phyloP scores from a whole-genome alignment of 225 moss, liverwort and hornwort species.

The Neckera pumila region DNA sequence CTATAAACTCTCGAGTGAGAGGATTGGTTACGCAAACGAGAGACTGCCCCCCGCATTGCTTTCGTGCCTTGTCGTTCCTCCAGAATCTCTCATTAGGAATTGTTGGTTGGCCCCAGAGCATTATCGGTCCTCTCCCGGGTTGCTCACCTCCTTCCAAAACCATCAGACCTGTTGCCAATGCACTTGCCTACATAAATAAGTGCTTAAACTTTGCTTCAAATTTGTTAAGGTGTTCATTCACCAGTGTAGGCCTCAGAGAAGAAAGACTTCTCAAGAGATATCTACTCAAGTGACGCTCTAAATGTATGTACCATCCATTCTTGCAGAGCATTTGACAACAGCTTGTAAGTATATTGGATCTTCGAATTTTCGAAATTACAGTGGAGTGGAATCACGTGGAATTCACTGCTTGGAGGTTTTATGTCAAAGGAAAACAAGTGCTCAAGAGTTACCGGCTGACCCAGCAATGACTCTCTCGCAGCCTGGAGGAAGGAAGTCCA shows the following conservation, averaged over 20 bases:
- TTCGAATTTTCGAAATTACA: background rate
- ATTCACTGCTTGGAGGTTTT: background rate
- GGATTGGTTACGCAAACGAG: conserved; percentile 46
- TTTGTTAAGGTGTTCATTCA: background rate
- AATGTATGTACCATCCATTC: background rate
- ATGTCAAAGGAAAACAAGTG: background rate
- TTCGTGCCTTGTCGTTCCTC: conserved; percentile 9
- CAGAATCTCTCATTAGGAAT: conserved; percentile 44
- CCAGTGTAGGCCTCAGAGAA: background rate
- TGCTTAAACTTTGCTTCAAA: background rate
- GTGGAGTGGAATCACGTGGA: background rate
- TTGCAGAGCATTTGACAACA: background rate
- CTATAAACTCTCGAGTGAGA: conserved; percentile 31
- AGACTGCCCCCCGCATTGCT: conserved; percentile 30
- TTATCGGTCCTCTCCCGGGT: conserved; percentile 16
- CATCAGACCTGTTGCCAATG: conserved; percentile 24
- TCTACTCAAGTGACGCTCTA: background rate
- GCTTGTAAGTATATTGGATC: background rate
- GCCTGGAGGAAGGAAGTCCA: conserved; percentile 36
- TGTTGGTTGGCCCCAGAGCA: conserved; percentile 28
- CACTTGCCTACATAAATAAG: background rate
- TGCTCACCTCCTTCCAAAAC: conserved; percentile 55
- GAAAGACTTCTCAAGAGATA: background rate
- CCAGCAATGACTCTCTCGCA: conserved; percentile 42
- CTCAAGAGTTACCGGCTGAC: conserved; percentile 17